These are phyloP conservation scores for Halophytophthora polymorphica DNA, from an alignment of 352 stramenopile genomes.

Conservation along the genomic window DNA sequence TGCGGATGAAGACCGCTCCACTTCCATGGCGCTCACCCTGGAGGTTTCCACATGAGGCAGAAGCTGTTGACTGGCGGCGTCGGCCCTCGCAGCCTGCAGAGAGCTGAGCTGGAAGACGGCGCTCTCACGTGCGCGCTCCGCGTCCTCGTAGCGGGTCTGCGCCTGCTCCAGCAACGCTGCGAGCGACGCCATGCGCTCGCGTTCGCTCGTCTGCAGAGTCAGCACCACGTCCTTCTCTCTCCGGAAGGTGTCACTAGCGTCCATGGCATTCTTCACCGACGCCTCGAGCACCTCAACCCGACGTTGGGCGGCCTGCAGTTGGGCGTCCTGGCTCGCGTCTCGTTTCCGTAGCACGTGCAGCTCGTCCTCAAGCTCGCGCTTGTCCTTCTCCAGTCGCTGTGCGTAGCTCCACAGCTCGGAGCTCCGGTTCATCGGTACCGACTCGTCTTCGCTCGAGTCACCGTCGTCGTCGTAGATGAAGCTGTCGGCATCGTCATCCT, in stretches of 20 bases:
- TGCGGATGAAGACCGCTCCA: background rate
- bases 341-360: slow-evolving; percentile 35
- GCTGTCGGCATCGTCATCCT: slow-evolving; percentile 23
- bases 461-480: slow-evolving; percentile 32
- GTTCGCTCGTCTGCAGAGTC: slow-evolving; percentile 28
- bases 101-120: slow-evolving; percentile 67
- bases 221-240: slow-evolving; percentile 34
- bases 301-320: slow-evolving; percentile 20
- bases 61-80: slow-evolving; percentile 23
- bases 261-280: slow-evolving; percentile 26
- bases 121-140: slow-evolving; percentile 51
- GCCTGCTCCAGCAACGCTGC: slow-evolving; percentile 35
- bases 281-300: slow-evolving; percentile 42
- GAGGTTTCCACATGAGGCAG: slow-evolving; percentile 6
- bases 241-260: slow-evolving; percentile 21
- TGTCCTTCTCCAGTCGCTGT: slow-evolving; percentile 48
- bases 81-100: slow-evolving; percentile 36
- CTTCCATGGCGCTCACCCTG: slow-evolving; percentile 2
- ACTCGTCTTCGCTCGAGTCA: slow-evolving; percentile 22
- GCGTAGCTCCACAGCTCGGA: slow-evolving; percentile 51
- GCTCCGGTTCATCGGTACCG: background rate
- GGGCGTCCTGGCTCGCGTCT: slow-evolving; percentile 32
- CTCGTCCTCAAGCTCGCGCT: slow-evolving; percentile 37
- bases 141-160: slow-evolving; percentile 46
- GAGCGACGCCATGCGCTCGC: slow-evolving; percentile 31